Base-by-base conservation (phyloP, 2,329 filamentous ascomycete species). In the Sphaerulina populicola region DNA sequence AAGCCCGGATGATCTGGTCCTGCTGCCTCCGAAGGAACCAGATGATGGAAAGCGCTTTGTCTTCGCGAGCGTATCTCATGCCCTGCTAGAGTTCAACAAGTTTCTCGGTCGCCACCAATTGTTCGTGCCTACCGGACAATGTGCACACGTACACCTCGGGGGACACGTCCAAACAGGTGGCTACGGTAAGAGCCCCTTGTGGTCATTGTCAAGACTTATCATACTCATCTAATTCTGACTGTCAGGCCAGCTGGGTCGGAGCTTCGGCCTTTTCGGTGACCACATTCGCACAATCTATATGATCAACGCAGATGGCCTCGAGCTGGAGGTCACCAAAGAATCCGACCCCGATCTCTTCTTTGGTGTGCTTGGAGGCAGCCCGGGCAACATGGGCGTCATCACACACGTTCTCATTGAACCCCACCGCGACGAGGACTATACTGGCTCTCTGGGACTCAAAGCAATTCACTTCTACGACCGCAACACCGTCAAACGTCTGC, bases 41-140 rank as follows among this genome's bases (percentile, higher is more conserved):
- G 44, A 47, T 42, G 50, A 50, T 18, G 53, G 59, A 18, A 58
- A 64, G 21, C 49, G 55, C 15, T 62, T 56, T 71, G 52, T 90
- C 30, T 84, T 87, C 63, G 84, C 83, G 2, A 84, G 86, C 1
- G 72, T 89, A 51, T 75, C 72, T 59, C 71, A 66, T 57, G 64
- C 60, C 15, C 60, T 75, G 4, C 62, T 67, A 10, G 71, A 73
- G 21, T 71, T 75, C 55, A 74, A 72, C 33, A 65, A 60, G 9
- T 76, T 69, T 57, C 64, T 74, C 4, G 62, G 63, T 1, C 55
- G 70, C 29, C 67, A 73, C 43, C 64, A 68, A 4, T 54, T 73
- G 0, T 76, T 76, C 56, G 66, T 76, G 0, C 72, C 73, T 3
- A 68, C 71, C 7, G 74, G 74, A 0, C 72, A 75, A 44, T 76